phyloP scores from a whole-genome alignment of 768 basidiomycete species.

The Leucosporidium scottii region DNA sequence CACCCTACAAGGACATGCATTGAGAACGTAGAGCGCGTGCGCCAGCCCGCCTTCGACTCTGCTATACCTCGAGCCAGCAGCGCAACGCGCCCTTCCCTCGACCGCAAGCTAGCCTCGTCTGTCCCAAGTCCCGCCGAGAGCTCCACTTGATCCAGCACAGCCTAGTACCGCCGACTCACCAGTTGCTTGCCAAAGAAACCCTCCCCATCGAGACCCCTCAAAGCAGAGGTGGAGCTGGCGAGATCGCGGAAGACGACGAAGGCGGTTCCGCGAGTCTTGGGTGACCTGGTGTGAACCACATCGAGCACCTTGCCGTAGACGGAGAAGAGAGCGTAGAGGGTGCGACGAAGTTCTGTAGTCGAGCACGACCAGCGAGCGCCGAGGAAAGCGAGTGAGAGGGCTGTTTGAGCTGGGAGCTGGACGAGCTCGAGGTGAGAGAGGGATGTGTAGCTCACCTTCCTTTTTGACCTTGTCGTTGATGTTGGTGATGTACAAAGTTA shows the following conservation, averaged over 20 bases:
- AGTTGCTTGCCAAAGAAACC: constrained; percentile 39
- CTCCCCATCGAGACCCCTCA: constrained; percentile 90
- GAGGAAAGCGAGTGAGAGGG: not conserved
- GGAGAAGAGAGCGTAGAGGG: constrained; percentile 81
- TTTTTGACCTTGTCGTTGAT: constrained; percentile 10
- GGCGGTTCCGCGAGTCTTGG: constrained; percentile 85
- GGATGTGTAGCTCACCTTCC: not conserved
- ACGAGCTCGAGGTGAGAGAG: not conserved
- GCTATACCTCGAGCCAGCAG: too few relatives aligned
- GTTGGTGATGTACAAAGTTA: not conserved
- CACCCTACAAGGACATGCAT: not conserved
- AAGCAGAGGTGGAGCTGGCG: constrained; percentile 78
- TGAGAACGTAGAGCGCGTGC: not conserved
- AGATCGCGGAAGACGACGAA: constrained; percentile 94
- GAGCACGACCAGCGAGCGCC: not conserved
- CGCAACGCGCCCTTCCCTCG: too few relatives aligned
- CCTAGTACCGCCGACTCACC: constrained; percentile 1
- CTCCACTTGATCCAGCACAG: too few relatives aligned
- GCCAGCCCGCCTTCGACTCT: not conserved
- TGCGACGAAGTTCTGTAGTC: constrained; percentile 59
- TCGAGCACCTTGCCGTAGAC: constrained; percentile 92
- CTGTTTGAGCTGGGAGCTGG: not conserved
- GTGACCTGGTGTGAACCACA: constrained; percentile 76
- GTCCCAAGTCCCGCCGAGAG: too few relatives aligned
- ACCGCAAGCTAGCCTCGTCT: too few relatives aligned